A percentile compares a stretch with the other conserved stretches of the same genome.
These are phyloP conservation scores for Pythium biforme DNA, from an alignment of 352 stramenopile species.

Conservation along the genomic window DNA sequence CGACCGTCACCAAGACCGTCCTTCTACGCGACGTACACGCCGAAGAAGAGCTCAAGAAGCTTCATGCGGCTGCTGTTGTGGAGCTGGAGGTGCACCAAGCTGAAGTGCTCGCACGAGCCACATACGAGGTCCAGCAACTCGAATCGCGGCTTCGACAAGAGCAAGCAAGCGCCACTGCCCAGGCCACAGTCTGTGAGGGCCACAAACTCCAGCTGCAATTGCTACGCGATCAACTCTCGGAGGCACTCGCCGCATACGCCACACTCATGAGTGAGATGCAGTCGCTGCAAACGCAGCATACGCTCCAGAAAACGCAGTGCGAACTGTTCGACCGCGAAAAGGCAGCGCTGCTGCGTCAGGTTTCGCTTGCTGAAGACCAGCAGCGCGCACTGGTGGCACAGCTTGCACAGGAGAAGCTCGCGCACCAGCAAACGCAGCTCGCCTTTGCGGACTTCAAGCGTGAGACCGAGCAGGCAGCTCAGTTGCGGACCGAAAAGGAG, in stretches of 20 bases:
- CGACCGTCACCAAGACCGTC: conserved; percentile 5
- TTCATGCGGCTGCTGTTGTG: conserved; percentile 5
- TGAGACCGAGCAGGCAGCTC: conserved; percentile 39
- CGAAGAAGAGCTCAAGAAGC: conserved; percentile 19
- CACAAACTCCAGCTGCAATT: conserved; percentile 22
- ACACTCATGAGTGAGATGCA: conserved; percentile 20
- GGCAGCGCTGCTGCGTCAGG: conserved; percentile 24
- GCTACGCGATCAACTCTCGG: conserved; percentile 23
- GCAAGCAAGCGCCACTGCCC: not conserved
- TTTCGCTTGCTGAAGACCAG: conserved; percentile 35
- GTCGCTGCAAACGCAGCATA: conserved; percentile 24
- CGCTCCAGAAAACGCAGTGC: conserved; percentile 28
- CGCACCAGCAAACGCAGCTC: conserved; percentile 31
- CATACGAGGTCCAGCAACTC: not conserved
- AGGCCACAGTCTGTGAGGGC: not conserved
- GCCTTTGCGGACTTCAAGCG: conserved; percentile 30
- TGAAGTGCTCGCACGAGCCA: not conserved
- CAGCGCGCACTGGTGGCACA: conserved; percentile 24
- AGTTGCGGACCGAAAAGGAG: conserved; percentile 40
- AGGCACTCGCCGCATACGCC: conserved; percentile 16
- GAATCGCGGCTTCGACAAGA: not conserved
- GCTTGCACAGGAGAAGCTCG: conserved; percentile 33
- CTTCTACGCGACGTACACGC: conserved; percentile 20
- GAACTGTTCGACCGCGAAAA: conserved; percentile 35
- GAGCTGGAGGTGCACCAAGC: not conserved